These are phyloP conservation scores for Penicillium daleae DNA, from an alignment of 495 filamentous ascomycete genomes.

Conservation along the genomic window DNA sequence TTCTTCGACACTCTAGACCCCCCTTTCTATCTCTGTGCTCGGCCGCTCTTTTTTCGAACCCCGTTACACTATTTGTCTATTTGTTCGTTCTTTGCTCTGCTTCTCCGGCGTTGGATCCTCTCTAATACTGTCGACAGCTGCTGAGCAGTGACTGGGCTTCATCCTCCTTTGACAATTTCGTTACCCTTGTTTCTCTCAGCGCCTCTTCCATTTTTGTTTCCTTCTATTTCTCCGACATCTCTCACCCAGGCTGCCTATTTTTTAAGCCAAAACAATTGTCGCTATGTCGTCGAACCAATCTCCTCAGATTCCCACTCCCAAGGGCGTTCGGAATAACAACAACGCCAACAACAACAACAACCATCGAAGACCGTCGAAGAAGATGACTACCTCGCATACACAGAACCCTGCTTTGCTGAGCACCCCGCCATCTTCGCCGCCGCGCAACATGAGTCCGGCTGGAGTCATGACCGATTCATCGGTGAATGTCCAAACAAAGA, in stretches of 20 bases:
- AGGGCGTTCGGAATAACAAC: slow-evolving; percentile 37
- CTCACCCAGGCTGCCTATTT: slow-evolving; percentile 50
- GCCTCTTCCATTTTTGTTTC: slow-evolving; percentile 15
- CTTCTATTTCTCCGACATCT: slow-evolving; percentile 26
- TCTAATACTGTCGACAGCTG: slow-evolving; percentile 37
- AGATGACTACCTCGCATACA: slow-evolving; percentile 38
- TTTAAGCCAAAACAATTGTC: slow-evolving; percentile 40
- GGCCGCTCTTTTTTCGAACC: background rate
- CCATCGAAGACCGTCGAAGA: slow-evolving; percentile 42
- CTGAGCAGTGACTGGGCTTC: slow-evolving; percentile 42
- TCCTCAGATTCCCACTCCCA: slow-evolving; percentile 43
- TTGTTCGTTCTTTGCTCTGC: slow-evolving; percentile 17
- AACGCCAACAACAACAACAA: slow-evolving; percentile 22
- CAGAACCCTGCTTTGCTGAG: slow-evolving; percentile 37
- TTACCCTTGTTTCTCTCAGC: slow-evolving; percentile 12
- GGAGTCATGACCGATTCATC: slow-evolving; percentile 40
- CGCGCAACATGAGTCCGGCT: slow-evolving; percentile 41
- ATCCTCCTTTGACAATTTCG: slow-evolving; percentile 22
- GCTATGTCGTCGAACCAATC: slow-evolving; percentile 50
- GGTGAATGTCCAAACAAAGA: slow-evolving; percentile 40
- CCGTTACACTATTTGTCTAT: slow-evolving; percentile 7
- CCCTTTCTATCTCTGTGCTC: slow-evolving; percentile 1
- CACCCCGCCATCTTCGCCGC: slow-evolving; percentile 52
- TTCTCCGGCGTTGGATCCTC: slow-evolving; percentile 22
- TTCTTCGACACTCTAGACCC: slow-evolving; percentile 1